Evolutionary conservation across 495 filamentous ascomycete genomes (phyloP), one percentile per base, ranked within the genome.

Genomic region (Beverwykella pulmonaria): DNA sequence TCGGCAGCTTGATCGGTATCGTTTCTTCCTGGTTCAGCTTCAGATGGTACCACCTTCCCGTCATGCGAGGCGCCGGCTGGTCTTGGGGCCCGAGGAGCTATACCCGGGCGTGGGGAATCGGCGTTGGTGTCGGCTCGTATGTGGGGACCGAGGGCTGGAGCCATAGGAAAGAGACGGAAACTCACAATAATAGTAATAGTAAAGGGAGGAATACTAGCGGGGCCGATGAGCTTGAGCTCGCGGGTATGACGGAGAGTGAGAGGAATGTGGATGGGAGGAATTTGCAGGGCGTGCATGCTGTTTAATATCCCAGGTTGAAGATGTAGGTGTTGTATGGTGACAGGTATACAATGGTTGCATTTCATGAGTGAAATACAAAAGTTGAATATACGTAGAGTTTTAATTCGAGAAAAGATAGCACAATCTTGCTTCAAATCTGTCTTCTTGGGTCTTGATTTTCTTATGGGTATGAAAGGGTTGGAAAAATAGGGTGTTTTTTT

Each of bases 1-100:
- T 78, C 62, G 88, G 88, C 1, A 75, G 81, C 1, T 53, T 82
- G 5, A 76, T 90, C 59, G 88, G 88, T 0, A 77, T 87, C 4
- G 67, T 79, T 19, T 81, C 79, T 53, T 83, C 85, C 7, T 85
- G 77, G 63, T 74, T 88, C 29, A 80, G 79, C 0, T 89, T 89
- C 75, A 76, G 83, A 8, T 85, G 86, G 81, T 91, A 89, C 61
- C 78, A 79, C 55, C 59, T 76, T 36, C 76, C 76, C 20, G 69
- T 79, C 57, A 53, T 61, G 27, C 63, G 65, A 6, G 75, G 75
- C 10, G 69, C 69, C 0, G 76, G 78, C 14, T 76, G 75, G 74
- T 62, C 74, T 0, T 80, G 77, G 77, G 75, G 77, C 10, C 63
- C 76, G 2, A 55, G 78, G 55, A 76, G 64, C 41, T 65, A 57